phyloP scores from a whole-genome alignment of 768 basidiomycete species.

The Suillus occidentalis region DNA sequence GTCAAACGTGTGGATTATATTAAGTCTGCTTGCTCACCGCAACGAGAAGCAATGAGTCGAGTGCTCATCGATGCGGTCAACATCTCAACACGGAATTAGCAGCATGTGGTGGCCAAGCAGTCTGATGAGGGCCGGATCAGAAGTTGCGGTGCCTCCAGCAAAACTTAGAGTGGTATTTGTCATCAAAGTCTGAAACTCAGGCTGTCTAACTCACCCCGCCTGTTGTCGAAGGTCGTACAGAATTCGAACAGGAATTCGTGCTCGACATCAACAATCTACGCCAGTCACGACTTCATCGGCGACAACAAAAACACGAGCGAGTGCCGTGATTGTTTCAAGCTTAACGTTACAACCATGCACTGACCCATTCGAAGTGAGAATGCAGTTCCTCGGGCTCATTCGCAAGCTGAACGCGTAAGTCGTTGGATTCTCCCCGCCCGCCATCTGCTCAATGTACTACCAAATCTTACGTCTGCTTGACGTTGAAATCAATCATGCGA shows the following conservation, averaged over 20 bases:
- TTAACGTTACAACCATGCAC: conserved; percentile 1
- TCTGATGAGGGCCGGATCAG: too few species aligned
- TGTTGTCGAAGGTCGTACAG: not conserved
- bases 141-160: too few species aligned
- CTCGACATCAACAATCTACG: not conserved
- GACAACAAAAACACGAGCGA: not conserved
- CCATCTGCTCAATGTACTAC: not conserved
- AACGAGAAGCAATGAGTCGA: too few species aligned
- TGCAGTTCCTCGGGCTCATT: conserved; percentile 68
- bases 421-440: not conserved
- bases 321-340: not conserved
- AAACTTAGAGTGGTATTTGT: too few species aligned
- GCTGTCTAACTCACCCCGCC: too few species aligned
- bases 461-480: not conserved
- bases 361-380: conserved; percentile 22
- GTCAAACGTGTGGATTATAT: too few species aligned
- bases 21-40: too few species aligned
- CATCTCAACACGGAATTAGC: too few species aligned
- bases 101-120: too few species aligned
- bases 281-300: not conserved
- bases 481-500: not conserved
- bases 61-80: too few species aligned
- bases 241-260: not conserved
- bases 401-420: conserved; percentile 63
- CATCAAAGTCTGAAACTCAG: too few species aligned